Conservation (phyloP, 2,329 filamentous ascomycete species). For the Fusarium metavorans region DNA sequence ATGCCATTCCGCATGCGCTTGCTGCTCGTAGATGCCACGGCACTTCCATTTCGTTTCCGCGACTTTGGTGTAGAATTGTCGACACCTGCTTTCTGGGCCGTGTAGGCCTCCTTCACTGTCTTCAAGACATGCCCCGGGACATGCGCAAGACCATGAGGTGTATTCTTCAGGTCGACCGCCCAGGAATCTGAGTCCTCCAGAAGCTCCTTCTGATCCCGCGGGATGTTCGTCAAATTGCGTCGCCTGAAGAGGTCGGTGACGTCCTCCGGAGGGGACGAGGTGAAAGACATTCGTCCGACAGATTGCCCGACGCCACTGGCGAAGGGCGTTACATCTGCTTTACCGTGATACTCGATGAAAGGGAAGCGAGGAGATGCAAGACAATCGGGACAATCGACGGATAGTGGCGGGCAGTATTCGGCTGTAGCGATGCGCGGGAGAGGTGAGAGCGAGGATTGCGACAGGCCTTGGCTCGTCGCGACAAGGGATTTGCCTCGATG, state of each 20-base stretch:
- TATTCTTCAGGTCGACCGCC: conserved; percentile 45
- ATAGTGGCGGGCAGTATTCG: background rate
- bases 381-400: background rate
- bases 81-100: conserved; percentile 3
- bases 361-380: conserved; percentile 8
- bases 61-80: conserved; percentile 9
- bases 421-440: background rate
- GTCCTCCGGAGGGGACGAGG: conserved; percentile 38
- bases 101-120: conserved; percentile 43
- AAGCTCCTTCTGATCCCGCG: conserved; percentile 54
- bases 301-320: conserved; percentile 26
- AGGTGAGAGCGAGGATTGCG: background rate
- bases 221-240: conserved; percentile 48
- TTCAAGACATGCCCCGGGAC: conserved; percentile 53
- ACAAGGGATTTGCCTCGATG: background rate
- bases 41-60: conserved; percentile 16
- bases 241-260: conserved; percentile 42
- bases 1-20: conserved; percentile 26
- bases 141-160: conserved; percentile 44
- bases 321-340: conserved; percentile 40
- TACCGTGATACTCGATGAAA: conserved; percentile 2
- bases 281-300: conserved; percentile 45
- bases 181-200: conserved; percentile 53
- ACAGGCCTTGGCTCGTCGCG: background rate
- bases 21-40: background rate